These are phyloP conservation scores for Dactylella cylindrospora DNA, from an alignment of 2,329 filamentous ascomycete genomes.

Conservation along the genomic window DNA sequence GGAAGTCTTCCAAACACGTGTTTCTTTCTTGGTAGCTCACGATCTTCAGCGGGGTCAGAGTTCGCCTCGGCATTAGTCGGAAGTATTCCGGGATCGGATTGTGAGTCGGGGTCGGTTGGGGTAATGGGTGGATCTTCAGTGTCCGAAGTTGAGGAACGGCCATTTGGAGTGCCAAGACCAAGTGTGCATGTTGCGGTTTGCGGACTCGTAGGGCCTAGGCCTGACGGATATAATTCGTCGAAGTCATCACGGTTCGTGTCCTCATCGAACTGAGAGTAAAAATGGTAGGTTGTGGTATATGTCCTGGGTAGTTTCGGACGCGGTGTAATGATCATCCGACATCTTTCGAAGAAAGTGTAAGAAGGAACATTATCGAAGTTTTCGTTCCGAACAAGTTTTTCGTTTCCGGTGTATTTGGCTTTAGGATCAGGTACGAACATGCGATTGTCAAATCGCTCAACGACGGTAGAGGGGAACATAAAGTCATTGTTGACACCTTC, in stretches of 20 bases:
- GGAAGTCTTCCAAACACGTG: too few relatives aligned
- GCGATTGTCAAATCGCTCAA: slow-evolving; percentile 32
- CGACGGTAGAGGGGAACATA: slow-evolving; percentile 28
- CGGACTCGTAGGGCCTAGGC: too few relatives aligned
- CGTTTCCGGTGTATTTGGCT: slow-evolving; percentile 1
- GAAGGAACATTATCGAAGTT: slow-evolving; percentile 18
- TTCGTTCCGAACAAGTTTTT: slow-evolving; percentile 19
- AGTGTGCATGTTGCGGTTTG: too few relatives aligned
- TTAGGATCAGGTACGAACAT: slow-evolving; percentile 27
- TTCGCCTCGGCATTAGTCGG: too few relatives aligned
- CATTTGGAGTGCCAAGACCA: too few relatives aligned
- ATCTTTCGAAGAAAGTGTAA: slow-evolving; percentile 19
- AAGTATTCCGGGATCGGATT: too few relatives aligned
- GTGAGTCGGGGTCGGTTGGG: too few relatives aligned
- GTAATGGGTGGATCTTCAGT: too few relatives aligned
- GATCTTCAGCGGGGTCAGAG: too few relatives aligned
- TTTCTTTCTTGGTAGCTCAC: too few relatives aligned
- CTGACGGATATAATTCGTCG: slow-evolving; percentile 25
- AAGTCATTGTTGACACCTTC: slow-evolving; percentile 9
- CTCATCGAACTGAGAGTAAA: slow-evolving; percentile 13
- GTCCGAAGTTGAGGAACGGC: too few relatives aligned
- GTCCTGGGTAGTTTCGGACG: slow-evolving; percentile 10
- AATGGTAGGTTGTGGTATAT: slow-evolving; percentile 16
- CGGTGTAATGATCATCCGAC: slow-evolving; percentile 25
- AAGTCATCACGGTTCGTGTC: slow-evolving; percentile 19